A percentile compares a stretch with the other conserved stretches of the same genome.
Evolutionary conservation across 345 rosid species (phyloP).

Genomic region (Laguncularia racemosa): DNA sequence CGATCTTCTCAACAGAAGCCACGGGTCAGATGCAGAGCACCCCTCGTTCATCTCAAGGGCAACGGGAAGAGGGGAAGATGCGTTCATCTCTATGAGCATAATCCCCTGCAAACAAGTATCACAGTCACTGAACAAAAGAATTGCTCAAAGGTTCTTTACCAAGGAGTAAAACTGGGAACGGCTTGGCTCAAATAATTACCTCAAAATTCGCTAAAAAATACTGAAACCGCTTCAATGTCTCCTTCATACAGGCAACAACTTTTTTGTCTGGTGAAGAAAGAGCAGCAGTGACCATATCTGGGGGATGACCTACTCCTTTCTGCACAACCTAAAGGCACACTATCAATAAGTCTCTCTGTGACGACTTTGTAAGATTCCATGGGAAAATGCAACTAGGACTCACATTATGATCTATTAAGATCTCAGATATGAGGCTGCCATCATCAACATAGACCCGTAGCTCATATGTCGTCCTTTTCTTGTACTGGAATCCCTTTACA

Average conservation of each 20-base stretch:
- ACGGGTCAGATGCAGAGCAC: conserved; percentile 55
- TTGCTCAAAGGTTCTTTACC: background rate
- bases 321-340: conserved; percentile 54
- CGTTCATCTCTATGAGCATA: conserved; percentile 59
- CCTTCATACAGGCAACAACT: conserved; percentile 45
- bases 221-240: conserved; percentile 60
- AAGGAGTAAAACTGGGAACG: background rate
- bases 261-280: conserved; percentile 56
- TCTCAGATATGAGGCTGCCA: conserved; percentile 91
- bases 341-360: conserved; percentile 7
- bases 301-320: conserved; percentile 63
- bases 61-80: conserved; percentile 48
- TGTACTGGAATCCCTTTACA: conserved; percentile 70
- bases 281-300: conserved; percentile 72
- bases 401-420: conserved; percentile 71
- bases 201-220: conserved; percentile 61
- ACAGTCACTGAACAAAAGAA: background rate
- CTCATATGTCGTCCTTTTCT: conserved; percentile 53
- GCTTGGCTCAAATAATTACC: conserved; percentile 33
- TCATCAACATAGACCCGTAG: conserved; percentile 75
- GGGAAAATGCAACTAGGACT: conserved; percentile 13
- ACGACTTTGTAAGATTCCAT: background rate
- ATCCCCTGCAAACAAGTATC: conserved; percentile 47
- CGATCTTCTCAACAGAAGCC: conserved; percentile 65
- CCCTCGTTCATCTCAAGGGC: conserved; percentile 71